phyloP scores from a whole-genome alignment of 1,139 yeast genomes.

The Candida tropicalis region DNA sequence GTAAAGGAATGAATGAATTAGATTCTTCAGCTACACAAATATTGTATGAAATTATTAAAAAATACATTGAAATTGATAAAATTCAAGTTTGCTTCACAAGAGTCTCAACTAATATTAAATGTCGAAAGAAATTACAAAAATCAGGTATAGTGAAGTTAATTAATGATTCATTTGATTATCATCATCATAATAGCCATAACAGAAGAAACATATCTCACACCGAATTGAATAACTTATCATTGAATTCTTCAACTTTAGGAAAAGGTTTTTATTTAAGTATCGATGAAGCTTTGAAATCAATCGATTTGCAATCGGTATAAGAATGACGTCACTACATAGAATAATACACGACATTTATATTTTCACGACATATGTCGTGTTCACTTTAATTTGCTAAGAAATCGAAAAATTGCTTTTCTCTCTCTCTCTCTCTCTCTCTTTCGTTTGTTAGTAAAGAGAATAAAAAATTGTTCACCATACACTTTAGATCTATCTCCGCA shows the following conservation, averaged over 20 bases:
- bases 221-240: constrained; percentile 5
- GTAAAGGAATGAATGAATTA: constrained; percentile 35
- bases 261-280: constrained; percentile 36
- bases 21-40: constrained; percentile 38
- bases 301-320: constrained; percentile 14
- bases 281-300: constrained; percentile 30
- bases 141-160: constrained; percentile 30
- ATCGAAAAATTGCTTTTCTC: background rate
- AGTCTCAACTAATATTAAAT: constrained; percentile 23
- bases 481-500: too few relatives aligned
- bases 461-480: too few relatives aligned
- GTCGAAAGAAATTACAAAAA: constrained; percentile 24
- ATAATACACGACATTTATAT: background rate
- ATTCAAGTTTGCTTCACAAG: constrained; percentile 31
- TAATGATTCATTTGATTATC: constrained; percentile 19
- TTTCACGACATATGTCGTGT: background rate
- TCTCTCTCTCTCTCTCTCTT: too few relatives aligned
- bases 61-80: constrained; percentile 23
- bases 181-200: constrained; percentile 11
- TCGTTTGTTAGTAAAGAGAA: too few relatives aligned
- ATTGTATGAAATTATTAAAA: constrained; percentile 28
- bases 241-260: constrained; percentile 27
- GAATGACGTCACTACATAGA: background rate
- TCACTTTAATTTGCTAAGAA: too few relatives aligned
- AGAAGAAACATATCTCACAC: constrained; percentile 4